Evolutionary conservation across 2,329 filamentous ascomycete genomes (phyloP).

Genomic region (Colletotrichum falcatum): DNA sequence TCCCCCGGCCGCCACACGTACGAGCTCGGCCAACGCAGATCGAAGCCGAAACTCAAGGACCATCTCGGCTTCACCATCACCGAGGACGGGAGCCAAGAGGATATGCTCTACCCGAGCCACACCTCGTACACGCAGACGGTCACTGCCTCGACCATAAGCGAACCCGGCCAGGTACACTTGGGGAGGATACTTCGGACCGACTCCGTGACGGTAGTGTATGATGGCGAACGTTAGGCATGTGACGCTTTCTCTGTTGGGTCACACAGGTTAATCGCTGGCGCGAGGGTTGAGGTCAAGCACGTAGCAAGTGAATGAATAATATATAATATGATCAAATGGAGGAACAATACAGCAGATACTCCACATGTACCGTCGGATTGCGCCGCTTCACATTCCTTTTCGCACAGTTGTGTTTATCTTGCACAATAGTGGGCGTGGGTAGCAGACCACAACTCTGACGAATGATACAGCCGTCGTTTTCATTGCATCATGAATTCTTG

Average conservation of each 20-base stretch:
- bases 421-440: no score
- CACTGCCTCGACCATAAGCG: background rate
- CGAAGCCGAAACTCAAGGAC: slow-evolving; percentile 29
- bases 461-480: background rate
- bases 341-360: background rate
- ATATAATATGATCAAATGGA: no score
- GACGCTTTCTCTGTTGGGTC: background rate
- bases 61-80: slow-evolving; percentile 40
- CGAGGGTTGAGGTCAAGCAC: background rate
- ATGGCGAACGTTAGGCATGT: background rate
- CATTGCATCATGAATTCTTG: no score
- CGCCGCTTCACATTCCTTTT: no score
- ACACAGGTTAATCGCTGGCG: background rate
- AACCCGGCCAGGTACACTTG: background rate
- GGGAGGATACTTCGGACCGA: background rate
- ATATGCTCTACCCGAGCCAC: slow-evolving; percentile 15
- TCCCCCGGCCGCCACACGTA: background rate
- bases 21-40: slow-evolving; percentile 38
- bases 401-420: no score
- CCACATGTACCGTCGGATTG: background rate
- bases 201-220: background rate
- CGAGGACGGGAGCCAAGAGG: slow-evolving; percentile 40
- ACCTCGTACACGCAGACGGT: background rate
- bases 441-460: no score
- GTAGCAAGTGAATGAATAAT: no score